Evolutionary conservation across 345 rosid species (phyloP), one percentile per base, ranked within the genome.

Genomic region (Eucalyptus tenuipes): DNA sequence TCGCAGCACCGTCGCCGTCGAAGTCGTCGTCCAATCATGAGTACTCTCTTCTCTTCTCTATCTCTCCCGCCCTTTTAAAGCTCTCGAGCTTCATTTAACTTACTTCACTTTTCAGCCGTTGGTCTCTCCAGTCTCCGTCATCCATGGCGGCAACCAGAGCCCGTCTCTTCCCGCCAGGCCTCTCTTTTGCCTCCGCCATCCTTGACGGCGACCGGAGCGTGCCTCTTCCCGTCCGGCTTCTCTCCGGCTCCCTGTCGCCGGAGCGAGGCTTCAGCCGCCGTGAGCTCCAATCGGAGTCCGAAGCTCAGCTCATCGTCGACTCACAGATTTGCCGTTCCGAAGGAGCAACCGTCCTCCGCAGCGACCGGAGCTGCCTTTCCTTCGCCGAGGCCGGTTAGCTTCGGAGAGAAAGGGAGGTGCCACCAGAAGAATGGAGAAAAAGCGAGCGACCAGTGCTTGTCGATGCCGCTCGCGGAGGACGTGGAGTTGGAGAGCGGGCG

Each of bases 141-240:
- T 50, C 53, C 53, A 50, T 50, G 53, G 53, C 53, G 53, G 53
- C 53, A 3, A 50, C 18, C 53, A 3, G 53, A 16, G 53, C 53
- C 53, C 7, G 53, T 16, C 53, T 50, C 53, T 16, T 6, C 18
- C 53, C 53, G 3, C 52, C 49, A 12, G 49, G 49, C 49, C 4
- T 48, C 49, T 48, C 49, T 48, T 5, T 13, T 48, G 49, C 4
- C 49, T 48, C 49, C 15, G 49, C 14, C 50, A 14, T 44, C 87
- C 88, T 82, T 90, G 91, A 89, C 89, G 81, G 87, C 88, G 45
- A 27, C 90, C 42, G 91, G 89, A 61, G 86, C 88, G 16, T 59
- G 85, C 44, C 48, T 86, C 47, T 86, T 87, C 50, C 49, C 88
- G 7, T 37, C 92, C 79, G 47, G 89, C n/a, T 24, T 79, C 40